phyloP scores from a whole-genome alignment of 768 basidiomycete genomes.

The Termitomyces sp. region DNA sequence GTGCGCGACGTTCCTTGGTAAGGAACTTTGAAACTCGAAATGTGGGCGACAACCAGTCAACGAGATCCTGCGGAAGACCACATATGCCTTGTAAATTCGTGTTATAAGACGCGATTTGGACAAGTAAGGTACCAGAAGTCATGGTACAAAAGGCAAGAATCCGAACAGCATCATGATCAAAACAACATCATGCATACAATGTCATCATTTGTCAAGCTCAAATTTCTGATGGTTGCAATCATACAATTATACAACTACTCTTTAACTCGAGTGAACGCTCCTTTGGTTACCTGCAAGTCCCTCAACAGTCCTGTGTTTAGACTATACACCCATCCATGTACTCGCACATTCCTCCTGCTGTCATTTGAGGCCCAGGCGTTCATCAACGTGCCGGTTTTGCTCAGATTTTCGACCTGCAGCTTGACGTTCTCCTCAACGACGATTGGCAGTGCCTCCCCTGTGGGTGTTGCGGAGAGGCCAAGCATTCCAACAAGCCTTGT shows the following conservation, averaged over 20 bases:
- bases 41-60: slow-evolving; percentile 88
- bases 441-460: slow-evolving; percentile 31
- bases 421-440: slow-evolving; percentile 59
- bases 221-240: not conserved
- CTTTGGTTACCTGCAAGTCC: slow-evolving; percentile 47
- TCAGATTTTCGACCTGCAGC: slow-evolving; percentile 46
- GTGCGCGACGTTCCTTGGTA: slow-evolving; percentile 54
- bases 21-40: slow-evolving; percentile 72
- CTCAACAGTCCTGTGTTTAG: slow-evolving; percentile 50
- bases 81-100: slow-evolving; percentile 78
- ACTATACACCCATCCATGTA: slow-evolving; percentile 75
- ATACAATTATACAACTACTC: not conserved
- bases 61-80: slow-evolving; percentile 78
- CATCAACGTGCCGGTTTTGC: slow-evolving; percentile 36
- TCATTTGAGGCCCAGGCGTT: slow-evolving; percentile 42
- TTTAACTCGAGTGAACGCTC: slow-evolving; percentile 17
- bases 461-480: slow-evolving; percentile 30
- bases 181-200: not conserved
- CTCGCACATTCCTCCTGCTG: slow-evolving; percentile 40
- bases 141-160: not conserved
- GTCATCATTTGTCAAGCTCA: not conserved
- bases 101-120: slow-evolving; percentile 88
- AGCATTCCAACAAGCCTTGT: slow-evolving; percentile 45
- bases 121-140: slow-evolving; percentile 37
- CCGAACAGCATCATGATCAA: not conserved